Conservation (phyloP, 768 basidiomycete genomes). For the Lepiota venenata region DNA sequence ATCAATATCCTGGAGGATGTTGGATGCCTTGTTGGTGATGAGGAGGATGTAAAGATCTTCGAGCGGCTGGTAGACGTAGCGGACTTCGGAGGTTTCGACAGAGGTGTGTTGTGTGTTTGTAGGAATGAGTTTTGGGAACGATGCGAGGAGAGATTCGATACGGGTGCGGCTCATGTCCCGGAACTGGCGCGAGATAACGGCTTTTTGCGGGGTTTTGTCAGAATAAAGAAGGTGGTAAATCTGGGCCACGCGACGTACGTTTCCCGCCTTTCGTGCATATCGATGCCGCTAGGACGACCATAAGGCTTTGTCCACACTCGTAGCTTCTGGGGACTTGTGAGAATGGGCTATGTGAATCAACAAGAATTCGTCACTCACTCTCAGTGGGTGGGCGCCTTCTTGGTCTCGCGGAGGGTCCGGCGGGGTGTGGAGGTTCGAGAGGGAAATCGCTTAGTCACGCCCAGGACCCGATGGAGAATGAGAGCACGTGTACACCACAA, state of each 20-base stretch:
- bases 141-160: constrained; percentile 93
- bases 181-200: constrained; percentile 95
- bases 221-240: background rate
- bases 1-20: constrained; percentile 97
- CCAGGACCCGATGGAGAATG: no score
- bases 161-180: constrained; percentile 88
- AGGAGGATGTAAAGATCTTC: constrained; percentile 96
- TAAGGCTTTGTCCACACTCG: no score
- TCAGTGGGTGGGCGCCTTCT: no score
- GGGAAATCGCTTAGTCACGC: no score
- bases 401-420: no score
- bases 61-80: constrained; percentile 95
- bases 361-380: no score
- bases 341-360: no score
- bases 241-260: constrained; percentile 46
- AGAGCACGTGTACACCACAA: no score
- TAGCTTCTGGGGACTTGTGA: no score
- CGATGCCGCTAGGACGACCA: constrained; percentile 92
- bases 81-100: constrained; percentile 93
- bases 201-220: constrained; percentile 40
- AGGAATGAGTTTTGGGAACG: constrained; percentile 97
- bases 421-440: no score
- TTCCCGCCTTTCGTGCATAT: constrained; percentile 96
- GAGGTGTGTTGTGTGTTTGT: constrained; percentile 93
- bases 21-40: constrained; percentile 98